phyloP scores from a whole-genome alignment of 441 rosid species.

The Dalechampia spathulata region DNA sequence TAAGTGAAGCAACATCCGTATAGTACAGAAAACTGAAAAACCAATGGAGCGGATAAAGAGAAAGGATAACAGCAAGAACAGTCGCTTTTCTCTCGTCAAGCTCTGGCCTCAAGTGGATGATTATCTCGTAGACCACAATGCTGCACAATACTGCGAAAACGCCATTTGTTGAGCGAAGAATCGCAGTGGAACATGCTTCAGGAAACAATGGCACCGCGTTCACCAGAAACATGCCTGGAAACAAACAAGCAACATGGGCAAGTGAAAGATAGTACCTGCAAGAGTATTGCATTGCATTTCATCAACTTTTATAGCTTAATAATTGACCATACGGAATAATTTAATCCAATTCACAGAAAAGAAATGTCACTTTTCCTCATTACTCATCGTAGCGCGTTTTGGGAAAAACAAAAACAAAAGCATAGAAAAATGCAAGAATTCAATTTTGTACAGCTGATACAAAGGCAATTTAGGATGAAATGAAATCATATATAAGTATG shows the following conservation, averaged over 20 bases:
- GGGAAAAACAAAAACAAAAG: too few relatives aligned
- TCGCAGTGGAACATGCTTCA: conserved; percentile 49
- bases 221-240: conserved; percentile 47
- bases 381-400: too few relatives aligned
- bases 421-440: too few relatives aligned
- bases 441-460: too few relatives aligned
- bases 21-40: conserved; percentile 92
- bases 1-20: conserved; percentile 88
- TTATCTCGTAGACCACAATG: conserved; percentile 58
- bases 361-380: too few relatives aligned
- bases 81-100: conserved; percentile 56
- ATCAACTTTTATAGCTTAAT: conserved; percentile 12
- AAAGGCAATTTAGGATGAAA: too few relatives aligned
- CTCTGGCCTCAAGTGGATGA: conserved; percentile 48
- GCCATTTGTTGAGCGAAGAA: conserved; percentile 61
- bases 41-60: conserved; percentile 88
- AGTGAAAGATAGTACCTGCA: conserved; percentile 93
- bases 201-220: conserved; percentile 29
- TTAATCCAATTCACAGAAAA: not conserved
- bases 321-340: not conserved
- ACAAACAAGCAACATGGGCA: conserved; percentile 60
- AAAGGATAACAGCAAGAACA: conserved; percentile 43
- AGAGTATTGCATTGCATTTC: conserved; percentile 13
- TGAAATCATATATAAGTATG: too few relatives aligned
- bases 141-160: conserved; percentile 69